Percentiles rank a stretch among this genome's conserved stretches.
phyloP scores from a whole-genome alignment of 495 filamentous ascomycete species.

The Neurospora pannonica region DNA sequence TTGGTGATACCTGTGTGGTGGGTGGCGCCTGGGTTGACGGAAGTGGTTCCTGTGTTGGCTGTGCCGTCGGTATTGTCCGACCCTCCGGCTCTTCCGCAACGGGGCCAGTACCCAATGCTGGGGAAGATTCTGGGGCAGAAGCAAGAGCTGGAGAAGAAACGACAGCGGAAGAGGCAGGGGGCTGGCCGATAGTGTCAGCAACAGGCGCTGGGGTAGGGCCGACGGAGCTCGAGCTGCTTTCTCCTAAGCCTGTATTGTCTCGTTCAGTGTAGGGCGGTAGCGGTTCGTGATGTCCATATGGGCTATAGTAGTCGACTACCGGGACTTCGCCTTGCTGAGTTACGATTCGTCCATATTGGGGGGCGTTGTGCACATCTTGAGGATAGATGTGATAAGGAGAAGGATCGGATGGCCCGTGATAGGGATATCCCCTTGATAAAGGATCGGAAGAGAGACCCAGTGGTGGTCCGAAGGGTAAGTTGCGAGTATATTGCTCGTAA shows the following conservation, averaged over 20 bases:
- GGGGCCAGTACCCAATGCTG: neutral
- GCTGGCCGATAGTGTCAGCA: neutral
- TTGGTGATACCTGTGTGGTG: neutral
- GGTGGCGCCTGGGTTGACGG: neutral
- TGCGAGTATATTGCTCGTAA: neutral
- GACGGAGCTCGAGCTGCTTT: slow-evolving; percentile 9
- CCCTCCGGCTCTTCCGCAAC: neutral
- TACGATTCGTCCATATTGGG: neutral
- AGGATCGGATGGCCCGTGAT: slow-evolving; percentile 57
- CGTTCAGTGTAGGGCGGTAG: slow-evolving; percentile 68
- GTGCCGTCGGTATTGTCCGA: neutral
- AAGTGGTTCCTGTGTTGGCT: neutral
- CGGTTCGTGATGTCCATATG: slow-evolving; percentile 82
- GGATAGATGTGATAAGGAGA: slow-evolving; percentile 80
- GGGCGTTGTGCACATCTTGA: slow-evolving; percentile 46
- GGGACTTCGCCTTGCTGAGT: neutral
- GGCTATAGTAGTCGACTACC: slow-evolving; percentile 27
- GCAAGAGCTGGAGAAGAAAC: neutral
- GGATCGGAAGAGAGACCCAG: neutral
- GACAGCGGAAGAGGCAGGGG: neutral
- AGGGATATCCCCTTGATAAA: slow-evolving; percentile 23
- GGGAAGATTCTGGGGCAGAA: neutral
- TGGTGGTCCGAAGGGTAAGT: neutral
- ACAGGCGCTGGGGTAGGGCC: neutral
- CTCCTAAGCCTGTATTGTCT: slow-evolving; percentile 33